phyloP scores from a whole-genome alignment of 2,329 filamentous ascomycete genomes.

The Ophiostoma quercus region DNA sequence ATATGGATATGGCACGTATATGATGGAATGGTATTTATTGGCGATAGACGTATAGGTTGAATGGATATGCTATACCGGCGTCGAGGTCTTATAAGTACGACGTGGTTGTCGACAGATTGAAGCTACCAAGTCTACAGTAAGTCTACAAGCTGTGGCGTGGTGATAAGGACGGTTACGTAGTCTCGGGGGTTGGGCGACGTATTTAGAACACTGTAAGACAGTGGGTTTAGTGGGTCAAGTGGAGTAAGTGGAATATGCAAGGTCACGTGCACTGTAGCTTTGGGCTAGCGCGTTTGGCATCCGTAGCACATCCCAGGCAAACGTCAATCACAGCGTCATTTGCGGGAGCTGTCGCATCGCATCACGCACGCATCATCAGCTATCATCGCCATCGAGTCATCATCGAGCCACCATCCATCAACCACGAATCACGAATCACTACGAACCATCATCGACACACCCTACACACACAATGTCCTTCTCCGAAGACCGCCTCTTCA shows the following conservation, averaged over 20 bases:
- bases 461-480: constrained; percentile 20
- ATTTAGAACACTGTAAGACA: background rate
- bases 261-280: background rate
- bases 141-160: background rate
- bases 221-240: background rate
- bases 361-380: background rate
- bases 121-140: background rate
- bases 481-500: constrained; percentile 62
- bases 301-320: background rate
- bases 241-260: background rate
- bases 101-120: background rate
- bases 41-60: background rate
- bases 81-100: background rate
- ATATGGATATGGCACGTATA: too few species aligned
- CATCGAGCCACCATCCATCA: background rate
- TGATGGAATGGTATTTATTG: too few species aligned
- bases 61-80: background rate
- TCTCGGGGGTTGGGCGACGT: background rate
- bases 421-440: background rate
- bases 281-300: background rate
- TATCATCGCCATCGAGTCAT: background rate
- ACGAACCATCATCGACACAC: background rate
- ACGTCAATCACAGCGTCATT: constrained; percentile 1
- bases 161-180: background rate
- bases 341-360: constrained; percentile 8